Evolutionary conservation across 2,329 filamentous ascomycete genomes (phyloP).

Genomic region (Basipetospora chlamydospora): DNA sequence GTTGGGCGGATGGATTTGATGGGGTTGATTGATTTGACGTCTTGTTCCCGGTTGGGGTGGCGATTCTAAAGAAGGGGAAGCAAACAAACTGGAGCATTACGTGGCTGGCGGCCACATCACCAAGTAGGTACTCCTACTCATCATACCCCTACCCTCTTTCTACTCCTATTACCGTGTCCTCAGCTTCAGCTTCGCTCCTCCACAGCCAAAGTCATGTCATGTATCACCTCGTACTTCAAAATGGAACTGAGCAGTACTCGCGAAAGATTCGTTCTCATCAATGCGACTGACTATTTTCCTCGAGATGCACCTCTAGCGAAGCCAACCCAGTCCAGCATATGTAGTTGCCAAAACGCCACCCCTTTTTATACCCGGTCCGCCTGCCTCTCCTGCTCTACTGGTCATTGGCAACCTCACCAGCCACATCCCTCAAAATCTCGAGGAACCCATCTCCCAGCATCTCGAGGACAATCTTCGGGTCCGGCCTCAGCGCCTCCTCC

Average conservation of each 20-base stretch:
- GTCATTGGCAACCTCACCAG: neutral
- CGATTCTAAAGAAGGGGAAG: neutral
- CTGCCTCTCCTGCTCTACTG: no score
- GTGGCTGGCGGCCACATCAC: neutral
- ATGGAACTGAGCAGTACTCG: no score
- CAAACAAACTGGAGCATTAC: neutral
- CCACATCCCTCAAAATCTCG: slow-evolving; percentile 2
- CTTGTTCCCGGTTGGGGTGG: neutral
- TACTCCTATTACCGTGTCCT: slow-evolving; percentile 3
- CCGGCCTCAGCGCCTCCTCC: neutral
- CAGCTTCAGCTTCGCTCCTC: neutral
- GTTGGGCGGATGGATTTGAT: no score
- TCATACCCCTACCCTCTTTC: no score
- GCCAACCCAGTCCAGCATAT: no score
- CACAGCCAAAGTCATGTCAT: neutral
- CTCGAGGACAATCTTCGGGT: slow-evolving; percentile 2
- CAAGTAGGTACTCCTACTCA: no score
- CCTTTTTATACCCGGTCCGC: no score
- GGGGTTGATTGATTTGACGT: no score
- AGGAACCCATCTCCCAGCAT: slow-evolving; percentile 2
- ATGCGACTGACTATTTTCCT: no score
- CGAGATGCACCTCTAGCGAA: no score
- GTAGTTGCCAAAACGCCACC: no score
- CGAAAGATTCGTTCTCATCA: no score
- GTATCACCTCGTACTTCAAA: neutral